Conservation (phyloP, 768 basidiomycete species). For the Butyriboletus loyo region DNA sequence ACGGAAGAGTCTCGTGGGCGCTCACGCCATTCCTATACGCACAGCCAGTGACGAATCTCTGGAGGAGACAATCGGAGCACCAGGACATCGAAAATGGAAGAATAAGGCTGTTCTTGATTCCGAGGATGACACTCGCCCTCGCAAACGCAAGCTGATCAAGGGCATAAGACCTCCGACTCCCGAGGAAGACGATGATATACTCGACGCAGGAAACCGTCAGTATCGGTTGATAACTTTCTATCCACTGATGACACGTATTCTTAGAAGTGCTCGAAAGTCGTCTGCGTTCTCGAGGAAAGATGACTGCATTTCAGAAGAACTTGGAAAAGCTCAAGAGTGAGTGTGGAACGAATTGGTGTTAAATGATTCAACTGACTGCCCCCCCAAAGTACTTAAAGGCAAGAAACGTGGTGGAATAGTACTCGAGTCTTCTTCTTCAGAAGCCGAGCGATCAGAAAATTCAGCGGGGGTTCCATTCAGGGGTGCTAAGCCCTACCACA, state of each 20-base stretch:
- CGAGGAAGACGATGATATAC: conserved; percentile 41
- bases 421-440: conserved; percentile 32
- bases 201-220: conserved; percentile 55
- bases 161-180: conserved; percentile 41
- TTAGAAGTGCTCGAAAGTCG: conserved; percentile 64
- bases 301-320: conserved; percentile 58
- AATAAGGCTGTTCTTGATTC: conserved; percentile 27
- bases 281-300: conserved; percentile 58
- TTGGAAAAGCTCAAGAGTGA: conserved; percentile 66
- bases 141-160: conserved; percentile 42
- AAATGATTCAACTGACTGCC: neutral
- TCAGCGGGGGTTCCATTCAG: conserved; percentile 37
- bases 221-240: neutral
- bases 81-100: conserved; percentile 21
- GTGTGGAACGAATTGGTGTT: neutral
- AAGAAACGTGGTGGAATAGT: conserved; percentile 41
- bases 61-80: conserved; percentile 17
- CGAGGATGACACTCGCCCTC: conserved; percentile 36
- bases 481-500: conserved; percentile 42
- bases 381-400: conserved; percentile 27
- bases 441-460: conserved; percentile 29
- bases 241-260: neutral
- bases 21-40: conserved; percentile 11
- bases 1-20: conserved; percentile 10
- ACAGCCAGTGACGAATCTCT: conserved; percentile 22